Base-by-base conservation (phyloP, 2,329 filamentous ascomycete genomes). In the Colletotrichum godetiae region DNA sequence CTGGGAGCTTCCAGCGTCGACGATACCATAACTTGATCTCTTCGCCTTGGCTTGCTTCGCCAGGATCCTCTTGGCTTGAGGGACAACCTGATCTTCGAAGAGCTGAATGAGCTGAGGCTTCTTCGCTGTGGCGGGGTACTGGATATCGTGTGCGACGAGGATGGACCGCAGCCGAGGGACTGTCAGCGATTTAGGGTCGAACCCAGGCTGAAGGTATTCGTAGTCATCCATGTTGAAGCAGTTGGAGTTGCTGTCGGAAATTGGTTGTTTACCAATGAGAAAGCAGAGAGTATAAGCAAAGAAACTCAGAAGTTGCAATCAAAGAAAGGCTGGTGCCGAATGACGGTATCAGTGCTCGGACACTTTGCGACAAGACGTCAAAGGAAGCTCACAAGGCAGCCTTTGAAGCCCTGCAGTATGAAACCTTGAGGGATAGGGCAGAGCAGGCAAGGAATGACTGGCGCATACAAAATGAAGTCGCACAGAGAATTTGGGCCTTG, bases 131-230 rank as follows among this genome's bases (percentile, higher is more conserved):
- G 94, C 92, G 5, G 95, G 93, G 81, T 98, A 98, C 49, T 91
- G 85, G 79, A 98, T 87, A 80, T 95, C 93, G 85, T 99, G 94
- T 76, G 92, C 93, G 79, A 98, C 94, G 71, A 99, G 91, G 76
- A 98, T 97, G 61, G 94, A 96, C 78, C 97, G 94, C 78, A 99
- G 87, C 58, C 93, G 93, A 33, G 97, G 95, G 62, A 98, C 92
- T 1, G 95, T 98, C 75, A 98, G 90, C 76, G 89, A 91, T 80
- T 89, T 88, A 24, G 97, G 92, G 81, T 99, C 95, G 81, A 98
- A 98, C 78, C 90, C 94, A 67, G 94, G 89, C 80, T 95, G 91
- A 37, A 98, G 92, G 81, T 98, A 99, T 77, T 95, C 93, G 77
- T 92, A 84, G 78, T 92, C 91, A 33, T 89, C 88, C 90, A 92